Base-by-base conservation (phyloP, 495 filamentous ascomycete genomes). In the Aspergillus sclerotioniger region DNA sequence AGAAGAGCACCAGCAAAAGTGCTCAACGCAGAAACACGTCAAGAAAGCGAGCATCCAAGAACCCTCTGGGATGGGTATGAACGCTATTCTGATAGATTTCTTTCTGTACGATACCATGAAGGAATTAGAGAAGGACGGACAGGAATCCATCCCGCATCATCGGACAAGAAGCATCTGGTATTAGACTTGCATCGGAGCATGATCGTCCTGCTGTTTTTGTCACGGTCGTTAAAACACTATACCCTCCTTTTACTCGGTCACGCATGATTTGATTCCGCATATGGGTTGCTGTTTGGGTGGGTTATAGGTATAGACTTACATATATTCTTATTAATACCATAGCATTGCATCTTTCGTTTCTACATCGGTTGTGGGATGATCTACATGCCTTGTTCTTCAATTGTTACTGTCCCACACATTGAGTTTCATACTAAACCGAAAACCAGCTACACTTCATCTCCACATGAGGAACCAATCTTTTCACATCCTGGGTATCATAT, bases 121-220 rank as follows among this genome's bases (percentile, higher is more conserved):
- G 71, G 85, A 86, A 57, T 69, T 89, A 68, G 92, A 97, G 63
- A 67, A 62, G 8, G 76, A 81, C 15, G 68, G 76, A 4, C 21
- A 72, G 66, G 85, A 88, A 60, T 78, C 70, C 37, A 87, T 94
- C 46, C 91, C 90, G n/a, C 92, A 96, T 72, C 93, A 98, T 72
- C 81, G 92, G 59, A 96, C 91, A 25, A 83, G 93, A 64, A 94
- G 91, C 63, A 96, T 98, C 60, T 98, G 93, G 93, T 98, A 98
- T 75, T 98, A 66, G 78, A 48, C 21, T 16, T 44, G 33, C 37
- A 1, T 41, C n/a, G 9, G 13, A 9, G 13, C 33, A 35, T 35
- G n/a, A 25, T n/a, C 6, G 2, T 41, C 44, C 20, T 47, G 44
- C 16, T 20, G 17, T 20, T 19, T 47, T 47, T 47, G 17, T 21